Evolutionary conservation across 2,329 filamentous ascomycete genomes (phyloP).

Genomic region (Venturia carpophila): DNA sequence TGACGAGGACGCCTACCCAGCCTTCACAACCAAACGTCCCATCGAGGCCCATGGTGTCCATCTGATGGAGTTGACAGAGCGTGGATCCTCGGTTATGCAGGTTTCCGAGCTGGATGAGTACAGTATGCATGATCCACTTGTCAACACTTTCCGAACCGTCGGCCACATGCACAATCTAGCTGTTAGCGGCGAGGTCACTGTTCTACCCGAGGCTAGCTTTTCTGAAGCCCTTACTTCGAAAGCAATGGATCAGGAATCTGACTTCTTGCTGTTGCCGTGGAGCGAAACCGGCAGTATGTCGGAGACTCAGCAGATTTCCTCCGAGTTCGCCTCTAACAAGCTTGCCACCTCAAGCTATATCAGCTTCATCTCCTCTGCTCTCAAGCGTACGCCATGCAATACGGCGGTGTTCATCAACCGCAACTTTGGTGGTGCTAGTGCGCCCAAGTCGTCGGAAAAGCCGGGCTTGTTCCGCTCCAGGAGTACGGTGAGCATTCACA

Average conservation of each 20-base stretch:
- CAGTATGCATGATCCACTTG: slow-evolving; percentile 61
- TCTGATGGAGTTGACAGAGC: slow-evolving; percentile 78
- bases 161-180: slow-evolving; percentile 76
- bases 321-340: slow-evolving; percentile 47
- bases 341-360: slow-evolving; percentile 59
- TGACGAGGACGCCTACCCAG: slow-evolving; percentile 23
- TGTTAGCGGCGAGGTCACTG: slow-evolving; percentile 70
- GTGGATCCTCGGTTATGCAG: slow-evolving; percentile 91
- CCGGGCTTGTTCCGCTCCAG: slow-evolving; percentile 18
- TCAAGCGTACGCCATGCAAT: slow-evolving; percentile 57
- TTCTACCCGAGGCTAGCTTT: slow-evolving; percentile 70
- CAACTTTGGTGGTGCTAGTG: slow-evolving; percentile 48
- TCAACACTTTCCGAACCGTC: slow-evolving; percentile 86
- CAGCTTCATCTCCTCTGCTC: slow-evolving; percentile 61
- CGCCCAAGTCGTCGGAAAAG: slow-evolving; percentile 28
- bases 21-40: slow-evolving; percentile 34
- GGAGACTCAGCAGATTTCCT: slow-evolving; percentile 49
- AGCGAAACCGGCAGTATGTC: slow-evolving; percentile 69
- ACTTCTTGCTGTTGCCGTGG: slow-evolving; percentile 80
- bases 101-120: slow-evolving; percentile 73
- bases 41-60: slow-evolving; percentile 78
- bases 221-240: slow-evolving; percentile 67
- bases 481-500: slow-evolving; percentile 1
- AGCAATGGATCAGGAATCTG: slow-evolving; percentile 46
- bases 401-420: slow-evolving; percentile 75